phyloP scores from a whole-genome alignment of 1,139 yeast genomes.

The Taphrina populina region DNA sequence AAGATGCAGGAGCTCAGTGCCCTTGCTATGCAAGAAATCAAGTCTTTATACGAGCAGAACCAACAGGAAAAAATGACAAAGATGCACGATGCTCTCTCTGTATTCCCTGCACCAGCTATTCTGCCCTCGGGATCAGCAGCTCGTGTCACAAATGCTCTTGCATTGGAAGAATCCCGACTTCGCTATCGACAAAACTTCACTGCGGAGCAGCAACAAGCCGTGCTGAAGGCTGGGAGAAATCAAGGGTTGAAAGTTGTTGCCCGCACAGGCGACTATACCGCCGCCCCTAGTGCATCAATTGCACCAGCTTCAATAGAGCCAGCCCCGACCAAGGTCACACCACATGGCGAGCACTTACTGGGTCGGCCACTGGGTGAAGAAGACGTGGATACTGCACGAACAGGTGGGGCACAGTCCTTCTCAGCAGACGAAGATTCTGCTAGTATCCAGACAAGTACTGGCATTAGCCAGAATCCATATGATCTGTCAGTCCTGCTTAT shows the following conservation, averaged over 20 bases:
- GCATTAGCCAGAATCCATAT: constrained; percentile 21
- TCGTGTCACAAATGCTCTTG: constrained; percentile 22
- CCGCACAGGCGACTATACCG: constrained; percentile 16
- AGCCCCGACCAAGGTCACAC: background rate
- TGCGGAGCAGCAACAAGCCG: constrained; percentile 34
- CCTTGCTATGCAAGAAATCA: constrained; percentile 34
- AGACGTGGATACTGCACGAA: background rate
- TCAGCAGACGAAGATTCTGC: constrained; percentile 6
- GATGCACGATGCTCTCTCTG: constrained; percentile 24
- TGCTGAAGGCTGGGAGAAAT: constrained; percentile 30
- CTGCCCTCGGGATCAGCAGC: constrained; percentile 4
- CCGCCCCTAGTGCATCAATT: constrained; percentile 1
- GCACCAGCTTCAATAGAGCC: background rate
- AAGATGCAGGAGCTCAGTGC: constrained; percentile 37
- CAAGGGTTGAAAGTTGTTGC: constrained; percentile 32
- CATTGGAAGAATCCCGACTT: constrained; percentile 26
- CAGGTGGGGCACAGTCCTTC: background rate
- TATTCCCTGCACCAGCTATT: constrained; percentile 13
- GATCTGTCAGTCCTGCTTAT: constrained; percentile 34
- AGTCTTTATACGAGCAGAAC: constrained; percentile 25
- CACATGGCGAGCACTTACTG: constrained; percentile 10
- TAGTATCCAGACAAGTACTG: background rate
- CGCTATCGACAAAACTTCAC: constrained; percentile 23
- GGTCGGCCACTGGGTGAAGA: constrained; percentile 21
- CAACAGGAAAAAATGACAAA: constrained; percentile 24